phyloP scores from a whole-genome alignment of 1,284 basidiomycete species.

The Boletus hoseneyae region DNA sequence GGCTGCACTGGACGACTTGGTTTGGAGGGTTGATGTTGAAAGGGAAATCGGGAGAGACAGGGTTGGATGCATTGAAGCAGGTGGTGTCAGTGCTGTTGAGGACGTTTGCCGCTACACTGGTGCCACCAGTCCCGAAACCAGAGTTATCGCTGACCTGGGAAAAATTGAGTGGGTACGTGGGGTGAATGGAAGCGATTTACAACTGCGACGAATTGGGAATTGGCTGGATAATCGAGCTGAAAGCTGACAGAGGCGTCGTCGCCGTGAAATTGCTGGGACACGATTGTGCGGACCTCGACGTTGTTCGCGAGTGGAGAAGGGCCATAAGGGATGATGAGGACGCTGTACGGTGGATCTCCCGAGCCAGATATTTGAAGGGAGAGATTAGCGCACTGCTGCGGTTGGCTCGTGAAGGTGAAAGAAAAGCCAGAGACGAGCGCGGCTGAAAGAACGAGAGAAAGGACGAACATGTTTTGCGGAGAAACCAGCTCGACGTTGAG shows the following conservation, averaged over 20 bases:
- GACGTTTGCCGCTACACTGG: constrained; percentile 61
- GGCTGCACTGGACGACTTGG: constrained; percentile 57
- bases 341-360: constrained; percentile 60
- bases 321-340: constrained; percentile 65
- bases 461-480: constrained; percentile 16
- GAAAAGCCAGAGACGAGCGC: constrained; percentile 37
- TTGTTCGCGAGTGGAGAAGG: constrained; percentile 55
- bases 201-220: constrained; percentile 71
- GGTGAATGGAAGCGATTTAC: constrained; percentile 42
- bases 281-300: constrained; percentile 61
- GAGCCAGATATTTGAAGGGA: constrained; percentile 49
- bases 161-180: background rate
- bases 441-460: constrained; percentile 18
- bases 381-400: constrained; percentile 63
- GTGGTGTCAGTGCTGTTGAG: constrained; percentile 47
- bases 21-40: constrained; percentile 60
- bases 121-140: constrained; percentile 72
- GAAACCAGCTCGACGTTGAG: constrained; percentile 6
- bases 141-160: constrained; percentile 68
- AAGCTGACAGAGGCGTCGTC: constrained; percentile 45
- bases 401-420: constrained; percentile 55
- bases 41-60: constrained; percentile 51
- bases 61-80: constrained; percentile 54
- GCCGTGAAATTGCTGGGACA: constrained; percentile 50
- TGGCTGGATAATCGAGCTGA: constrained; percentile 59